phyloP scores from a whole-genome alignment of 192 early-diverging fungal genomes.

The Backusella liffmaniae region DNA sequence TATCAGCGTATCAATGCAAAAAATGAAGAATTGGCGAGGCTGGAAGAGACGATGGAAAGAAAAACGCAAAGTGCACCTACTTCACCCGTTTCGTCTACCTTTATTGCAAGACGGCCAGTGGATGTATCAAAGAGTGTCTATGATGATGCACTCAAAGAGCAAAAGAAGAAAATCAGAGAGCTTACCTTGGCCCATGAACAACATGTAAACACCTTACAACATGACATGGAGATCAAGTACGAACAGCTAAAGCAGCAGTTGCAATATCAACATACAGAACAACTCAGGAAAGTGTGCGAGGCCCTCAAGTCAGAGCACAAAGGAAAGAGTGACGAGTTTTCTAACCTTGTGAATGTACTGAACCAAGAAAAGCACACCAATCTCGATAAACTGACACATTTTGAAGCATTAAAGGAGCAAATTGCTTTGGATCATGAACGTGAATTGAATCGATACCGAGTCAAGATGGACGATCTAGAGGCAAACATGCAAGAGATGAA shows the following conservation, averaged over 20 bases:
- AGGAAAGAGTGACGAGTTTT: not conserved
- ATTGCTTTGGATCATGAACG: not conserved
- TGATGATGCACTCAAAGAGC: not conserved
- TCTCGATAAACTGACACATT: not conserved
- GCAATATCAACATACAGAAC: not conserved
- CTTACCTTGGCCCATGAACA: not conserved
- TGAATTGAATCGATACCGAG: not conserved
- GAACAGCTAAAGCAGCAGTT: not conserved
- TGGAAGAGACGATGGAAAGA: not conserved
- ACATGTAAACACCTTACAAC: not conserved
- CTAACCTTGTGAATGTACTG: not conserved
- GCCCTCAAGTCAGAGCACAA: not conserved
- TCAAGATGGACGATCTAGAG: not conserved
- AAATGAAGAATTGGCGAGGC: not conserved
- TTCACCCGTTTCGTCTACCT: not conserved
- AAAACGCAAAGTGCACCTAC: constrained; percentile 7
- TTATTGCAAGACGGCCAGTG: not conserved
- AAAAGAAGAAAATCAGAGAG: not conserved
- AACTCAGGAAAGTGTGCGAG: not conserved
- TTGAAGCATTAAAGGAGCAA: constrained; percentile 7
- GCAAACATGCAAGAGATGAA: not conserved
- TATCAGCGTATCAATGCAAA: not conserved
- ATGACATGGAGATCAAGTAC: not conserved
- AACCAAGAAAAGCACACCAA: not conserved
- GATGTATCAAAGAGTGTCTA: not conserved